Percentiles rank a stretch among this genome's conserved stretches.
Conservation (phyloP, 73 alveolate species). For the Uronychia setigera region DNA sequence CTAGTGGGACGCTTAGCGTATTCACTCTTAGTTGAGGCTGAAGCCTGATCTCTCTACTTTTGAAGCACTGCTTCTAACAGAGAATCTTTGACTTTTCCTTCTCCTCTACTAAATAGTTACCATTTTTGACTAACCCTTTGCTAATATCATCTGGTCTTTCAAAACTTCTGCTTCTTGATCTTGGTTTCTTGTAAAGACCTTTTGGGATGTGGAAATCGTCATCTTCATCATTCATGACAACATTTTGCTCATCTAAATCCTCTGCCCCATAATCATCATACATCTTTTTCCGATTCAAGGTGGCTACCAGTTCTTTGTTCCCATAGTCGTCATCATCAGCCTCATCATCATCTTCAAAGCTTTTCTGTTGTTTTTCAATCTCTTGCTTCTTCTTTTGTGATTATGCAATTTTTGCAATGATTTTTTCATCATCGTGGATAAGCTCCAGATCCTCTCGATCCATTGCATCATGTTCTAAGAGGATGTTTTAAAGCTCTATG, state of each 20-base stretch:
- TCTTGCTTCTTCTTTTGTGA: background rate
- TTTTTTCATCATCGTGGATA: slow-evolving; percentile 34
- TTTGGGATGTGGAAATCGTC: background rate
- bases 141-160: background rate
- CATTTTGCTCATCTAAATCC: background rate
- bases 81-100: slow-evolving; percentile 6
- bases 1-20: slow-evolving; percentile 42
- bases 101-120: background rate
- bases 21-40: slow-evolving; percentile 34
- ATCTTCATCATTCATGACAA: background rate
- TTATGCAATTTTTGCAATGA: background rate
- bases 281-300: background rate
- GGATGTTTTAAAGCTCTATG: background rate
- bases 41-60: slow-evolving; percentile 39
- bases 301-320: background rate
- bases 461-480: background rate
- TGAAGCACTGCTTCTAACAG: slow-evolving; percentile 29
- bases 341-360: background rate
- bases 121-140: slow-evolving; percentile 6
- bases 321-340: background rate
- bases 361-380: background rate
- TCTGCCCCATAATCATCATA: background rate
- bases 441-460: slow-evolving; percentile 13
- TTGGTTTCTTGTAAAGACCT: slow-evolving; percentile 3
- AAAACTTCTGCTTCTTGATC: slow-evolving; percentile 15